Conservation (phyloP, 1,139 yeast species). For the Geotrichum fermentans region DNA sequence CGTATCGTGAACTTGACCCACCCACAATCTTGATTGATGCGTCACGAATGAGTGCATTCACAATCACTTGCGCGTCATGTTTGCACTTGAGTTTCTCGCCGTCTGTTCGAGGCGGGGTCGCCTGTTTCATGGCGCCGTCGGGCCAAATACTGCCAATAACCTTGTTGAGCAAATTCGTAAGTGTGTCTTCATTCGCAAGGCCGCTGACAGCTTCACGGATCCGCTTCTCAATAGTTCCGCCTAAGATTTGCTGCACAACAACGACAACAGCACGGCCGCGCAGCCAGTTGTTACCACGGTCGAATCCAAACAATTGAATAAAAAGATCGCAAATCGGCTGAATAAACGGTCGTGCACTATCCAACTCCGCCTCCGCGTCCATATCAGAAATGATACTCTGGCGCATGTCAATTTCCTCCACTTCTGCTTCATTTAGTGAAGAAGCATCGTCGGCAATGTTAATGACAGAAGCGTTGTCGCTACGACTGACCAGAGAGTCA, state of each 20-base stretch:
- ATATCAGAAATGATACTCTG: constrained; percentile 12
- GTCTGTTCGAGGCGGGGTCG: constrained; percentile 41
- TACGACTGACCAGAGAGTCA: constrained; percentile 21
- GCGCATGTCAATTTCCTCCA: constrained; percentile 6
- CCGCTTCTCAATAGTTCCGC: constrained; percentile 81
- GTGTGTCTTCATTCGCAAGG: constrained; percentile 42
- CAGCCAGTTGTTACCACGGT: constrained; percentile 59
- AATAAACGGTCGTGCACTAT: constrained; percentile 47
- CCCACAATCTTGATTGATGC: constrained; percentile 76
- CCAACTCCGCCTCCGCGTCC: constrained; percentile 22
- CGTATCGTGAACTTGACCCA: constrained; percentile 55
- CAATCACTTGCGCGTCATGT: constrained; percentile 55
- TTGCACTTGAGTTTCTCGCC: constrained; percentile 51
- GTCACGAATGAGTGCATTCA: constrained; percentile 57
- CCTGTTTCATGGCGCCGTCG: constrained; percentile 40
- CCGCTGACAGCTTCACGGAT: constrained; percentile 47
- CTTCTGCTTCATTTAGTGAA: constrained; percentile 1
- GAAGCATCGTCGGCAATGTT: background rate
- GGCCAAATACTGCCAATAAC: constrained; percentile 61
- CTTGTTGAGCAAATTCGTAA: constrained; percentile 44
- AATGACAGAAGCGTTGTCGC: background rate
- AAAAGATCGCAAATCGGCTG: constrained; percentile 79
- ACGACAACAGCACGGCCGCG: constrained; percentile 80
- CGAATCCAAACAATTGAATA: constrained; percentile 63
- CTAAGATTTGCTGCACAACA: constrained; percentile 77